Base-by-base conservation (phyloP, 179 eudicot species). In the Patellifolia procumbens region DNA sequence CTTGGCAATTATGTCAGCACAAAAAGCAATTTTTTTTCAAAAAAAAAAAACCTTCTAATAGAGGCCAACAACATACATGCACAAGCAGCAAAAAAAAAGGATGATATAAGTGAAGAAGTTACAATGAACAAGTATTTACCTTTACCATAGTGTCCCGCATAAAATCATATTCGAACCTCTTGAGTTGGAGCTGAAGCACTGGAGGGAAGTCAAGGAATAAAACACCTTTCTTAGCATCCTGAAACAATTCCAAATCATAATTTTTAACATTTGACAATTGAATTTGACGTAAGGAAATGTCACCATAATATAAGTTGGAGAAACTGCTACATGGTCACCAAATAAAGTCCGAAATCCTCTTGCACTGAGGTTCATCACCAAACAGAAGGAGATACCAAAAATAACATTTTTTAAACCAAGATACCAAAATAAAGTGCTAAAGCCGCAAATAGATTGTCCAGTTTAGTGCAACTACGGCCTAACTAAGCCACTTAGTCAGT, bases 211-310 rank as follows among this genome's bases (percentile, higher is more conserved):
- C 92, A 81, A 87, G 85, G 79, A 90, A 90, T 72, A 90, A 76
- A 48, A 90, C 94, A 66, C 92, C 92, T 77, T 90, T 90, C 84
- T 79, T 90, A 45, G 94, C 94, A 79, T 88, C 94, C 94, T 88
- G 87, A 68, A 73, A 73, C 24, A 70, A 64, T 15, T 46, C 20
- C 4, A 59, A 59, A 59, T 12, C 19, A 59, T 13, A 28, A 59
- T 28, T 11, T 24, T 24, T 12, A 55, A 63, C 22, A 63, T 63
- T 22, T 32, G 26, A 63, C 22, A 17, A 63, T 35, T 10, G 8
- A 20, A 16, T 35, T 32, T 5, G 43, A n/a, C 39, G 56, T 43
- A 76, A 48, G n/a, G 2, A 39, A 34, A 20, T 8, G 52, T 15
- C 35, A 59, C 52, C 68, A 58, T 48, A 26, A 3, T 26, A 16